phyloP scores from a whole-genome alignment of 2,329 filamentous ascomycete species.

The Phoma sp. region DNA sequence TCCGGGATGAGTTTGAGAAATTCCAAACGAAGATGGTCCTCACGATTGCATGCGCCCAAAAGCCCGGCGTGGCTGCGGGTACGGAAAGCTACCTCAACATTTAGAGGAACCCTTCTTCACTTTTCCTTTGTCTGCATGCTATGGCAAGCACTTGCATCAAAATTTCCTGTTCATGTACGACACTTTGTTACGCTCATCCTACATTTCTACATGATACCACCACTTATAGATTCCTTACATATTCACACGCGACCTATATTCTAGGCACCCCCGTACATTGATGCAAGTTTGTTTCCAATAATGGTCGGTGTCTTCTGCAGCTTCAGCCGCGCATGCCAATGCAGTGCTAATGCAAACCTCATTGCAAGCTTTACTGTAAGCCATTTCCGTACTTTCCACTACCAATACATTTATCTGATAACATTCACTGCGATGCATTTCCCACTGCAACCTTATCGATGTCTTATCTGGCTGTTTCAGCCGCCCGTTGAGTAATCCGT shows the following conservation, averaged over 20 bases:
- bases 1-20: constrained; percentile 33
- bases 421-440: constrained; percentile 2
- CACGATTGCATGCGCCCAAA: constrained; percentile 35
- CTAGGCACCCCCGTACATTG: not conserved
- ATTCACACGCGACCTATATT: not conserved
- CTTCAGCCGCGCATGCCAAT: not conserved
- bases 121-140: not conserved
- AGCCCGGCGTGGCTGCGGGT: constrained; percentile 17
- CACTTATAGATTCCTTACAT: constrained; percentile 15
- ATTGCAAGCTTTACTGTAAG: not conserved
- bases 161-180: not conserved
- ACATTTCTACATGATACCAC: constrained; percentile 19
- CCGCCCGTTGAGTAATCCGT: not conserved
- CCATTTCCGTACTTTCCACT: too few species aligned
- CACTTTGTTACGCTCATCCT: not conserved
- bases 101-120: not conserved
- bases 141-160: not conserved
- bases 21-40: constrained; percentile 37
- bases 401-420: constrained; percentile 1
- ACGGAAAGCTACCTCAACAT: constrained; percentile 30
- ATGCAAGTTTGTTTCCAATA: not conserved
- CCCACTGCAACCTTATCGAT: not conserved
- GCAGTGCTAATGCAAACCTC: not conserved
- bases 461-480: not conserved
- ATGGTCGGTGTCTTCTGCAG: not conserved